Percentiles rank a stretch among this genome's conserved stretches.
phyloP scores from a whole-genome alignment of 2,329 filamentous ascomycete species.

The Escovopsis sp. region DNA sequence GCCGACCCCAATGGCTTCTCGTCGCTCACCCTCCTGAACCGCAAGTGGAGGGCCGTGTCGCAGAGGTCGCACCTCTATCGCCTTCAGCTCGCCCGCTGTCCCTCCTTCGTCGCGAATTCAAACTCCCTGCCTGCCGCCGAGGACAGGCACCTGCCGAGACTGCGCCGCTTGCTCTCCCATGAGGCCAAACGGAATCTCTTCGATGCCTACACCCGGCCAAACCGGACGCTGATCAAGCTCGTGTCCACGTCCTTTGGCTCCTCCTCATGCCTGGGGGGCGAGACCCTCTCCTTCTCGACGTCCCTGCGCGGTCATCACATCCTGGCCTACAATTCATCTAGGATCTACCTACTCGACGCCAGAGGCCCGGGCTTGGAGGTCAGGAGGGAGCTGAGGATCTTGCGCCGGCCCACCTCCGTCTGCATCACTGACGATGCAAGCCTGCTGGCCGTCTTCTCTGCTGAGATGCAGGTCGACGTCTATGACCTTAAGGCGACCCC shows the following conservation, averaged over 20 bases:
- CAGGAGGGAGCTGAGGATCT: constrained; percentile 64
- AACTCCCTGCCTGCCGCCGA: constrained; percentile 20
- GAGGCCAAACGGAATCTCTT: constrained; percentile 67
- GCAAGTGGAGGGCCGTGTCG: constrained; percentile 48
- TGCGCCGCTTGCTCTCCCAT: constrained; percentile 51
- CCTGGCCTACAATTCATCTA: constrained; percentile 70
- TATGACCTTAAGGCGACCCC: constrained; percentile 54
- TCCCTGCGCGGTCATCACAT: constrained; percentile 61
- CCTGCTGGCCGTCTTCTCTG: constrained; percentile 64
- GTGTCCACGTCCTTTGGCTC: constrained; percentile 75
- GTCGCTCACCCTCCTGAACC: constrained; percentile 48
- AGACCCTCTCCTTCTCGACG: constrained; percentile 72
- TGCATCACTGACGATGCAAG: constrained; percentile 68
- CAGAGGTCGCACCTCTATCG: constrained; percentile 49
- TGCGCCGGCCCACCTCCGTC: constrained; percentile 57
- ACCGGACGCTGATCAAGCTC: constrained; percentile 57
- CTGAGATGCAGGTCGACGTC: constrained; percentile 72
- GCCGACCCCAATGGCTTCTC: constrained; percentile 50
- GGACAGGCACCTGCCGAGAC: constrained; percentile 36
- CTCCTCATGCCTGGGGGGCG: constrained; percentile 66
- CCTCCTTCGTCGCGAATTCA: constrained; percentile 40
- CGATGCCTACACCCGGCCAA: constrained; percentile 57
- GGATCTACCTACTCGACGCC: constrained; percentile 65
- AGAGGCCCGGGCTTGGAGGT: constrained; percentile 44
- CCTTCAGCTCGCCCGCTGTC: constrained; percentile 44